These are phyloP conservation scores for Amanita muscaria DNA, from an alignment of 768 basidiomycete genomes.

Conservation along the genomic window DNA sequence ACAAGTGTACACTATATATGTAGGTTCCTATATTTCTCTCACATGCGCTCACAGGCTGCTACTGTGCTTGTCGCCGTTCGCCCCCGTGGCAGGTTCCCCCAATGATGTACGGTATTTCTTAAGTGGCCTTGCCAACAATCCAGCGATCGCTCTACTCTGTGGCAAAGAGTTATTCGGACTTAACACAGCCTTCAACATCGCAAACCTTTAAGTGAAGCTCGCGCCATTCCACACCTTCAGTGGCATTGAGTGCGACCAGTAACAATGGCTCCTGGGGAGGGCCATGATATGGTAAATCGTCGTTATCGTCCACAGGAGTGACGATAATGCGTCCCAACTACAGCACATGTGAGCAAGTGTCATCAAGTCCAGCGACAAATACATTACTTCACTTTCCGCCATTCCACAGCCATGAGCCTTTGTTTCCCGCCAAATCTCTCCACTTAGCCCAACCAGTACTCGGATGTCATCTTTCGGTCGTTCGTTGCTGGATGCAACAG, in stretches of 20 bases:
- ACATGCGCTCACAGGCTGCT: too few species aligned
- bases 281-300: neutral
- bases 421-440: constrained; percentile 75
- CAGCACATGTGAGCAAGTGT: neutral
- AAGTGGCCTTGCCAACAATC: constrained; percentile 36
- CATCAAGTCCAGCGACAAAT: constrained; percentile 9
- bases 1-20: too few species aligned
- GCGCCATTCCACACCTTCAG: constrained; percentile 55
- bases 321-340: constrained; percentile 69
- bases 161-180: constrained; percentile 1
- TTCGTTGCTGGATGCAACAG: constrained; percentile 46
- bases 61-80: too few species aligned
- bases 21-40: too few species aligned
- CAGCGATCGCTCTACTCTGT: constrained; percentile 23
- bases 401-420: constrained; percentile 55
- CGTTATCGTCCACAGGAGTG: constrained; percentile 44
- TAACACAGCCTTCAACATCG: constrained; percentile 4
- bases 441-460: constrained; percentile 61
- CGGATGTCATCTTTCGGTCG: constrained; percentile 67
- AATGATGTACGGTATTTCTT: constrained; percentile 33
- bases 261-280: constrained; percentile 38
- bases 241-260: constrained; percentile 62
- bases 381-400: constrained; percentile 75
- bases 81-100: constrained; percentile 19
- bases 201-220: constrained; percentile 54